Evolutionary conservation across 2,329 filamentous ascomycete genomes (phyloP).

Genomic region (Elsinoe necatrix): DNA sequence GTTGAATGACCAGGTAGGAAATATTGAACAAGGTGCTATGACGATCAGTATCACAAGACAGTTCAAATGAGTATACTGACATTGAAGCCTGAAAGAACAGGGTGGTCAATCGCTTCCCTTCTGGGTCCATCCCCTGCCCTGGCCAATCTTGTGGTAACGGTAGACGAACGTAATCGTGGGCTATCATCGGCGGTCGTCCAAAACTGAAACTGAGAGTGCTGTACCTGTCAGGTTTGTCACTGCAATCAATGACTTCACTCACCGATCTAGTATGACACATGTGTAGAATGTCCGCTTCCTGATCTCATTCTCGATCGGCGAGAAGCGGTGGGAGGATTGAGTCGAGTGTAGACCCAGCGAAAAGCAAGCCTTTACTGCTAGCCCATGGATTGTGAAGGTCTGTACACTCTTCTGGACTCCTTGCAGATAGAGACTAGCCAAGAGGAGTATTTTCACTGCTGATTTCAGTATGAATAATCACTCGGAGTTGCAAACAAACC

Average conservation of each 20-base stretch:
- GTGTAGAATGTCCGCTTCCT: constrained; percentile 44
- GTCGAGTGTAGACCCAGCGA: constrained; percentile 45
- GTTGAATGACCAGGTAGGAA: constrained; percentile 12
- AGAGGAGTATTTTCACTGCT: constrained; percentile 44
- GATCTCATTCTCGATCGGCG: constrained; percentile 35
- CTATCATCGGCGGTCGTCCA: constrained; percentile 41
- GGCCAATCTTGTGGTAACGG: constrained; percentile 22
- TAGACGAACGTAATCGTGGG: constrained; percentile 37
- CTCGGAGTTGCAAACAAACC: background rate
- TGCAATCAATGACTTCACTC: constrained; percentile 21
- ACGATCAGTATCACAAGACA: constrained; percentile 21
- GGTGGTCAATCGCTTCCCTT: background rate
- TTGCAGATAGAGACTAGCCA: constrained; percentile 46
- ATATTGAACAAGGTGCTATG: constrained; percentile 14
- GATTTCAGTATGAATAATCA: background rate
- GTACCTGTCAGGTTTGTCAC: background rate
- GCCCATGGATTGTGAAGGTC: constrained; percentile 47
- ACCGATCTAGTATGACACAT: constrained; percentile 42
- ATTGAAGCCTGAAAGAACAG: background rate
- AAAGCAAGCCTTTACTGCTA: constrained; percentile 44
- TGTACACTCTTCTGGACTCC: constrained; percentile 47
- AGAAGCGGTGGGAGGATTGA: constrained; percentile 18
- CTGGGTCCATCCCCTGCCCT: background rate
- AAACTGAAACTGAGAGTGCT: constrained; percentile 40
- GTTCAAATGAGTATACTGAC: background rate